Conservation (phyloP, 2,329 filamentous ascomycete species). For the Myriosclerotinia duriaeana region DNA sequence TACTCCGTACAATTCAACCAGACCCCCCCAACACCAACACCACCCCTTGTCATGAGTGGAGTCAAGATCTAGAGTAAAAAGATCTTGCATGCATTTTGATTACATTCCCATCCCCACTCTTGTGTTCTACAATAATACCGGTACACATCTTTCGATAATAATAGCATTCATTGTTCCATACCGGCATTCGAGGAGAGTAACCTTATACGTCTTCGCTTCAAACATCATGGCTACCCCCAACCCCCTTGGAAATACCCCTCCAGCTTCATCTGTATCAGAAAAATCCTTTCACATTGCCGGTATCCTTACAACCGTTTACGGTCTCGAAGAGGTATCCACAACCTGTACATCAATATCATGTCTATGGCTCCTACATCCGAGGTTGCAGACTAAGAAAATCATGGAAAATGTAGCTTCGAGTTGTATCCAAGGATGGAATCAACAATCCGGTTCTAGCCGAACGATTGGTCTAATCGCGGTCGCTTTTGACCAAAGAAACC, state of each 20-base stretch:
- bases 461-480: conserved; percentile 67
- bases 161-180: background rate
- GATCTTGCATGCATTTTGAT: conserved; percentile 3
- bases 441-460: conserved; percentile 37
- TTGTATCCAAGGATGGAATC: conserved; percentile 67
- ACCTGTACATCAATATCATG: conserved; percentile 61
- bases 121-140: background rate
- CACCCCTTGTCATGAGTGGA: conserved; percentile 8
- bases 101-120: conserved; percentile 18
- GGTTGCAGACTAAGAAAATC: conserved; percentile 65
- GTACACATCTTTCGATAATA: too few species aligned
- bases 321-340: conserved; percentile 68
- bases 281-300: conserved; percentile 72
- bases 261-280: conserved; percentile 52
- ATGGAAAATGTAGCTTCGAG: conserved; percentile 76
- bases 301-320: conserved; percentile 76
- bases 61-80: conserved; percentile 4
- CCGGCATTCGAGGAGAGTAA: background rate
- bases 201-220: background rate
- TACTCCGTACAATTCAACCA: too few species aligned
- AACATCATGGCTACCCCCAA: conserved; percentile 21
- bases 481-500: conserved; percentile 90
- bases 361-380: conserved; percentile 89
- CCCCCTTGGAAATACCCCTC: conserved; percentile 27
- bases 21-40: too few species aligned